Base-by-base conservation (phyloP, 169 alveolate genomes). In the Plasmodium malariae region DNA sequence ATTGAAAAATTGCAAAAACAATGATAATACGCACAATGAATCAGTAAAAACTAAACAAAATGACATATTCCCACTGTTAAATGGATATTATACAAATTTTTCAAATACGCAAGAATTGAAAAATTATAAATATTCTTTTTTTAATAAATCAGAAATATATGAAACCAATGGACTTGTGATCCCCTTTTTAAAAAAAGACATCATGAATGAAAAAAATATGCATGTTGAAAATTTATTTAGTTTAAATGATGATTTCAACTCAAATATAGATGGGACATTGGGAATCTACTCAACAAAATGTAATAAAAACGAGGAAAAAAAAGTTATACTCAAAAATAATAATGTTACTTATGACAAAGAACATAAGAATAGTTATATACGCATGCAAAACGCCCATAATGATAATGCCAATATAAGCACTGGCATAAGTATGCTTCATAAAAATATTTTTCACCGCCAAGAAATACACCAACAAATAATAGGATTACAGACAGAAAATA, bases 181-280 rank as follows among this genome's bases (percentile, higher is more conserved):
- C 26, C 51, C 85, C n/a, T 68, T 68, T 32, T 49, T 80, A 60
- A 34, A 65, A 67, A 51, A 65, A 17, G 48, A 80, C 4, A n/a
- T 19, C 2, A n/a, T 17, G 1, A 48, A 80, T 67, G 71, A 67
- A 28, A n/a, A 80, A 67, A 51, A 43, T 67, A 54, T 67, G 71
- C 54, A 63, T 59, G 43, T 80, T 30, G 83, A 63, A 54, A 80
- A 63, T 54, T 45, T 80, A 26, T 80, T 80, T 37, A 21, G 32
- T 51, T 48, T 48, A 12, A 51, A 71, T 48, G 34, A 49, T 28
- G 12, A 49, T 4, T 28, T 28, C 30, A 71, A 71, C 17, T 80
- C 83, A 65, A 55, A 80, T 65, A 37, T 2, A 4, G 69, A 17
- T 17, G 32, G 63, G 49, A 55, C 55, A 26, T 6, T 73, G 17